Percentiles rank a stretch among this genome's conserved stretches.
Evolutionary conservation across 106 monocot species (phyloP).

Genomic region (Allium sativum): DNA sequence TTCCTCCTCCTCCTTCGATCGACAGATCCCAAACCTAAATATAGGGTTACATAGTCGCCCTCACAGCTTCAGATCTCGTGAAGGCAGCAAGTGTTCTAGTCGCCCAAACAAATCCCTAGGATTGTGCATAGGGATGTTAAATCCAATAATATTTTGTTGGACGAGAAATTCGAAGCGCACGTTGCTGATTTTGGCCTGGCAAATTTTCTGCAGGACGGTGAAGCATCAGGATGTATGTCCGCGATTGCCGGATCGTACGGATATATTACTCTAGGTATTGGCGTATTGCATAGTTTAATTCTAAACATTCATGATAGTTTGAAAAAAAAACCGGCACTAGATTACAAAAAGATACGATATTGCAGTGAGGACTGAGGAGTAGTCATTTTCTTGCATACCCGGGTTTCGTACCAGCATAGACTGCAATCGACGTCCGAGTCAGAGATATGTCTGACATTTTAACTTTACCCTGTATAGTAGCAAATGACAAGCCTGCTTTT

Average conservation of each 20-base stretch:
- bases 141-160: conserved; percentile 82
- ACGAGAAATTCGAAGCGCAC: conserved; percentile 63
- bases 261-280: conserved; percentile 96
- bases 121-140: conserved; percentile 92
- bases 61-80: no score
- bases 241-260: conserved; percentile 94
- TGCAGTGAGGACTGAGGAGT: neutral
- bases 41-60: no score
- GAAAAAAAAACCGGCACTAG: neutral
- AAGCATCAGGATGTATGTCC: conserved; percentile 80
- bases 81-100: no score
- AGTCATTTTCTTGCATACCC: neutral
- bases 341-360: neutral
- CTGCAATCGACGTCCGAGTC: conserved; percentile 19
- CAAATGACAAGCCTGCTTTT: conserved; percentile 15
- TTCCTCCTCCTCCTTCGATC: no score
- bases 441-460: conserved; percentile 1
- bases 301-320: neutral
- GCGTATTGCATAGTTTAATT: no score
- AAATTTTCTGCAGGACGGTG: conserved; percentile 57
- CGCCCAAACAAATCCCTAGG: no score
- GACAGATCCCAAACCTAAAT: no score
- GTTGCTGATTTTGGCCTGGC: conserved; percentile 94
- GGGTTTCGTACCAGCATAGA: neutral
- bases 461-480: conserved; percentile 2